A percentile compares a stretch with the other conserved stretches of the same genome.
Evolutionary conservation across 441 rosid genomes (phyloP).

Genomic region (Erodium moschatum): DNA sequence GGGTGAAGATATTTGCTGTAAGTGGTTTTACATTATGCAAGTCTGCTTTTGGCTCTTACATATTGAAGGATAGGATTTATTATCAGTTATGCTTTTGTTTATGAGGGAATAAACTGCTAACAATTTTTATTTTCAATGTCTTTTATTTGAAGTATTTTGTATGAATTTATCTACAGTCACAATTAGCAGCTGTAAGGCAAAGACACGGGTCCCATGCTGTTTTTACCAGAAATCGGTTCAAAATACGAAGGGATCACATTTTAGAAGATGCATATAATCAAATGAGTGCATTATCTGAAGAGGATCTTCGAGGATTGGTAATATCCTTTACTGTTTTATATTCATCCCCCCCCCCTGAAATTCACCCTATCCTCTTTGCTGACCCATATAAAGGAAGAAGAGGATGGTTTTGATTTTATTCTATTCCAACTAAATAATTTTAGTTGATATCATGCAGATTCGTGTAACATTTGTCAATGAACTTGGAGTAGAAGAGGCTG

Average conservation of each 20-base stretch:
- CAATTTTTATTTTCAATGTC: conserved; percentile 12
- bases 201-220: conserved; percentile 62
- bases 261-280: conserved; percentile 96
- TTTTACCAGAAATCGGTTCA: conserved; percentile 75
- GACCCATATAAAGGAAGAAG: conserved; percentile 1
- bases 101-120: conserved; percentile 7
- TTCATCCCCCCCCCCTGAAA: conserved; percentile 3
- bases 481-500: conserved; percentile 99
- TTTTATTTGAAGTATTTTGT: conserved; percentile 12
- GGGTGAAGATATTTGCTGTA: conserved; percentile 91
- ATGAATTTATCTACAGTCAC: conserved; percentile 47
- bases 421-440: conserved; percentile 11
- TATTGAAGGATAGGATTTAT: conserved; percentile 13
- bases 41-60: conserved; percentile 10
- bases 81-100: conserved; percentile 1
- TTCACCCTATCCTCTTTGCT: conserved; percentile 18
- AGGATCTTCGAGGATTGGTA: conserved; percentile 92
- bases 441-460: conserved; percentile 48
- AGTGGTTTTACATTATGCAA: conserved; percentile 26
- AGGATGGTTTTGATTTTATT: conserved; percentile 14
- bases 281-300: conserved; percentile 90
- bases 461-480: conserved; percentile 95
- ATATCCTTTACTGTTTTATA: conserved; percentile 21
- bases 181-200: conserved; percentile 65
- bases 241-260: conserved; percentile 88